Conservation (phyloP, 2,329 filamentous ascomycete genomes). For the Fusarium odoratissimum region DNA sequence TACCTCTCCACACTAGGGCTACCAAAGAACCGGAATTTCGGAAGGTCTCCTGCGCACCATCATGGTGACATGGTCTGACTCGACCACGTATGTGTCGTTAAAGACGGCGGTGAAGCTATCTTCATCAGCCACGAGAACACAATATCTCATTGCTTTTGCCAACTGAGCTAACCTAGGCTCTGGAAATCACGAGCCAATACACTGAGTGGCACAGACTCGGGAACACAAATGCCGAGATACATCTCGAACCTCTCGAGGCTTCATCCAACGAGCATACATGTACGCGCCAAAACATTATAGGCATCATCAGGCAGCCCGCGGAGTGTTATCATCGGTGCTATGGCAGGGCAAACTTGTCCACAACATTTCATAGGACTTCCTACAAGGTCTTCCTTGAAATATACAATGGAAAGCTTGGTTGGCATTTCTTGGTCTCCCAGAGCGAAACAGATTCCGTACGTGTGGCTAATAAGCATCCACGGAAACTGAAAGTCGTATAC, state of each 20-base stretch:
- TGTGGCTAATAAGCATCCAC: background rate
- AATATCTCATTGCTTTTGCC: background rate
- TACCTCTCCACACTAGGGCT: background rate
- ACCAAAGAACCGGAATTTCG: background rate
- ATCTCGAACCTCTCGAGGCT: background rate
- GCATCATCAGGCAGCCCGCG: background rate
- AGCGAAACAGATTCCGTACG: background rate
- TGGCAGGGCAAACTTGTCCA: no score
- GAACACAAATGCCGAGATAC: background rate
- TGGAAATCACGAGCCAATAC: background rate
- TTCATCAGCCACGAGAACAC: background rate
- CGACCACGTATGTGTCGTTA: background rate
- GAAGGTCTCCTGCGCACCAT: background rate
- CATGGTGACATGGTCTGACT: constrained; percentile 1
- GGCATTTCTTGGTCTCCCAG: background rate
- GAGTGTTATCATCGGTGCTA: background rate
- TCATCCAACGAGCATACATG: background rate
- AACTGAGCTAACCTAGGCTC: background rate
- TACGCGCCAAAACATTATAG: background rate
- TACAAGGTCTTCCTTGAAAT: background rate
- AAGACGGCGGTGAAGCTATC: background rate
- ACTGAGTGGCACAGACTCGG: background rate
- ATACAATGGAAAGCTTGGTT: background rate
- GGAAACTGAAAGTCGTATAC: background rate
- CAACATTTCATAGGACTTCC: background rate